phyloP scores from a whole-genome alignment of 73 alveolate genomes.

The Paramecium octaurelia region DNA sequence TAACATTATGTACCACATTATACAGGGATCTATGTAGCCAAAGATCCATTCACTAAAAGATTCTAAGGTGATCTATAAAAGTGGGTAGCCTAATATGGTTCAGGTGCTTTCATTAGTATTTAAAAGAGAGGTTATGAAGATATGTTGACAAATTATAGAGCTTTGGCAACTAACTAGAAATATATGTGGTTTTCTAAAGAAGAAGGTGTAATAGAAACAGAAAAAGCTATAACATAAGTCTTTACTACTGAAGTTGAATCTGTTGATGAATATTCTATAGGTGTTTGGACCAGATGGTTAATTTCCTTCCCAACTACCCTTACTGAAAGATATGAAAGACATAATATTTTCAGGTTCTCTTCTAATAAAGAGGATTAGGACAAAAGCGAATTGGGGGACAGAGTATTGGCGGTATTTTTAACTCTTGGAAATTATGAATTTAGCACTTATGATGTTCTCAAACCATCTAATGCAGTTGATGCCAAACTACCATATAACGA shows the following conservation, averaged over 20 bases:
- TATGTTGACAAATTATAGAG: neutral
- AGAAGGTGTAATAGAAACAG: neutral
- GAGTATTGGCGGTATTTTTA: slow-evolving; percentile 4
- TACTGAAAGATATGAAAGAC: slow-evolving; percentile 2
- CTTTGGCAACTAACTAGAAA: neutral
- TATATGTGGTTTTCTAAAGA: neutral
- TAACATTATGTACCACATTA: slow-evolving; percentile 28
- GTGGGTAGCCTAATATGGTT: slow-evolving; percentile 1
- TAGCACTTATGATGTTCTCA: slow-evolving; percentile 15
- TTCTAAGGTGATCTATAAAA: neutral
- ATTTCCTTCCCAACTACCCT: neutral
- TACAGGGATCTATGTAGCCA: neutral
- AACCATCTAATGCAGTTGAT: neutral
- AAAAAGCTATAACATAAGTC: neutral
- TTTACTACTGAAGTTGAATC: slow-evolving; percentile 15
- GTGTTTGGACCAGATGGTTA: slow-evolving; percentile 46
- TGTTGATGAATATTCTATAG: slow-evolving; percentile 10
- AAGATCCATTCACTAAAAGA: slow-evolving; percentile 1
- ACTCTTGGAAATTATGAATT: slow-evolving; percentile 1
- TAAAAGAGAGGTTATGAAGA: slow-evolving; percentile 35
- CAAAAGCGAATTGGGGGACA: slow-evolving; percentile 19
- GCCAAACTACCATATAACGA: neutral
- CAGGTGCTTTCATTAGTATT: neutral
- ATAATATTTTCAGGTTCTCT: neutral
- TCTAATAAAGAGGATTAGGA: slow-evolving; percentile 15